These are phyloP conservation scores for Iris pallida DNA, from an alignment of 116 monocot genomes.

Conservation along the genomic window DNA sequence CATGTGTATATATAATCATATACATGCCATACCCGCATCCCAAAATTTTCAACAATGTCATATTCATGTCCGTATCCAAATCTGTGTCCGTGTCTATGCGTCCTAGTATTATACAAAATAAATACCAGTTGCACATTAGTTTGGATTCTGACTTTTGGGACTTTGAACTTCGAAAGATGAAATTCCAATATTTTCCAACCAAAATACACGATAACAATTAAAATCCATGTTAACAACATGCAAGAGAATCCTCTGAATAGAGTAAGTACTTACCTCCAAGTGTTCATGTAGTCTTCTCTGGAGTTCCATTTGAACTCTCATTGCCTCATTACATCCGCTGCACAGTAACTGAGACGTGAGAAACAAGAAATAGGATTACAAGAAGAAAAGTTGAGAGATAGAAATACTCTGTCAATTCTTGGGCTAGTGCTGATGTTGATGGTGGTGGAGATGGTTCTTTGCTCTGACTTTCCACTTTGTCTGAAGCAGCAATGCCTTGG, in stretches of 20 bases:
- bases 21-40: too few species aligned
- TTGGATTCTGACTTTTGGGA: too few species aligned
- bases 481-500: slow-evolving; percentile 14
- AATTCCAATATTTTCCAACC: too few species aligned
- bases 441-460: slow-evolving; percentile 16
- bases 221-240: too few species aligned
- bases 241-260: neutral
- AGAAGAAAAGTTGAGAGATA: neutral
- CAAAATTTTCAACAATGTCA: too few species aligned
- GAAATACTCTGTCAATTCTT: slow-evolving; percentile 57
- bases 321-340: slow-evolving; percentile 67
- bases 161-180: too few species aligned
- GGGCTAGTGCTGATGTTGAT: slow-evolving; percentile 21
- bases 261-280: slow-evolving; percentile 49
- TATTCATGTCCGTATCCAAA: too few species aligned
- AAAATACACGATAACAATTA: too few species aligned
- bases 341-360: slow-evolving; percentile 3
- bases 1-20: too few species aligned
- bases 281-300: slow-evolving; percentile 70
- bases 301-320: slow-evolving; percentile 80
- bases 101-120: too few species aligned
- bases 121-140: too few species aligned
- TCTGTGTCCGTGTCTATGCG: too few species aligned
- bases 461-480: slow-evolving; percentile 20
- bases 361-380: neutral